Percentiles rank a stretch among this genome's conserved stretches.
phyloP scores from a whole-genome alignment of 768 basidiomycete species.

The Boletus tylopilopsis region DNA sequence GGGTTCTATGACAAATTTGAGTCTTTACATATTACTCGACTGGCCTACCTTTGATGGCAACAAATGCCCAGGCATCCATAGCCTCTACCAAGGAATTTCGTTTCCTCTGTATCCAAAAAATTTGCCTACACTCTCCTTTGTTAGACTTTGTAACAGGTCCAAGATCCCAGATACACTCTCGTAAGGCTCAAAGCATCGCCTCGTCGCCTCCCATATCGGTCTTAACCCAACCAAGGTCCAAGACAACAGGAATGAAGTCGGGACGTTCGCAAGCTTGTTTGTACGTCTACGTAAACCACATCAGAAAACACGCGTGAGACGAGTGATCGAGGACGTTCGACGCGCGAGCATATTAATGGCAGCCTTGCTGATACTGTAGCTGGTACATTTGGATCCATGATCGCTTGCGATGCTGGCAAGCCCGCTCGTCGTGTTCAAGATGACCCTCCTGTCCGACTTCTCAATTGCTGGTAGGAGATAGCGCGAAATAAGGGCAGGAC shows the following conservation, averaged over 20 bases:
- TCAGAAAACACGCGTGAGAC: background rate
- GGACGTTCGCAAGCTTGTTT: slow-evolving; percentile 13
- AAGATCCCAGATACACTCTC: slow-evolving; percentile 29
- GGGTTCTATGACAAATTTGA: too few species aligned
- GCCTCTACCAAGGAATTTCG: slow-evolving; percentile 11
- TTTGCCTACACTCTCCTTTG: slow-evolving; percentile 4
- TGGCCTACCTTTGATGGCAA: too few species aligned
- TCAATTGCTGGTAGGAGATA: slow-evolving; percentile 35
- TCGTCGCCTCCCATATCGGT: slow-evolving; percentile 35
- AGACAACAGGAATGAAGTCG: background rate
- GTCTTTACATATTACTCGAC: too few species aligned
- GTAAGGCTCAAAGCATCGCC: slow-evolving; percentile 28
- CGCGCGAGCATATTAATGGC: slow-evolving; percentile 13
- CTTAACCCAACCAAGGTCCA: slow-evolving; percentile 51
- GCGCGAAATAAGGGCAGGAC: slow-evolving; percentile 30
- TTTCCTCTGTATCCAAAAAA: slow-evolving; percentile 8
- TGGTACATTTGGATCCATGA: background rate
- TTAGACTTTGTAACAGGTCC: background rate
- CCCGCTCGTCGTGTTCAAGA: slow-evolving; percentile 34
- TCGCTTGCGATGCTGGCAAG: slow-evolving; percentile 29
- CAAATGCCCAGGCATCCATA: too few species aligned
- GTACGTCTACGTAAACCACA: slow-evolving; percentile 5
- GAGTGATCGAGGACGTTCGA: background rate
- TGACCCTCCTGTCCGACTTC: slow-evolving; percentile 29
- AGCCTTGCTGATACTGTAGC: slow-evolving; percentile 13